phyloP scores from a whole-genome alignment of 192 early-diverging fungal species.

The Entomortierella lignicola region DNA sequence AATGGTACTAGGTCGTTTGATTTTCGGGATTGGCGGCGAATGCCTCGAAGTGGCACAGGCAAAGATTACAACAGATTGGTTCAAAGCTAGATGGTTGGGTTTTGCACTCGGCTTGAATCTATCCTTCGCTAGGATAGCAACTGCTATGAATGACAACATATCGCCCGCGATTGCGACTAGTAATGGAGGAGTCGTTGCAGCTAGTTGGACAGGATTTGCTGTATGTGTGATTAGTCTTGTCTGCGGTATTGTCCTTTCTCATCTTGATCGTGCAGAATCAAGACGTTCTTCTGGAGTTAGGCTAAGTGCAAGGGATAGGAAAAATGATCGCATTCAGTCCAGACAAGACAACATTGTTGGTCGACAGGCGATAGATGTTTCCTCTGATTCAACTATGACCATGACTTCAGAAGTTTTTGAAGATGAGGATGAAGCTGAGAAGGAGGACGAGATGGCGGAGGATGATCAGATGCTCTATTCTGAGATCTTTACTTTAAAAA shows the following conservation, averaged over 20 bases:
- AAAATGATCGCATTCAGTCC: constrained; percentile 7
- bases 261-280: constrained; percentile 61
- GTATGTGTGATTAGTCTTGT: constrained; percentile 58
- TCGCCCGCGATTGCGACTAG: constrained; percentile 61
- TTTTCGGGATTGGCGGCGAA: constrained; percentile 76
- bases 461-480: constrained; percentile 40
- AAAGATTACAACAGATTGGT: constrained; percentile 70
- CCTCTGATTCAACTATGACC: constrained; percentile 40
- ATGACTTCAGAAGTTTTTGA: constrained; percentile 39
- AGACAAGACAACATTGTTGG: constrained; percentile 37
- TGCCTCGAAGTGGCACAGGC: constrained; percentile 71
- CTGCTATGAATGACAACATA: constrained; percentile 69
- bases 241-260: constrained; percentile 49
- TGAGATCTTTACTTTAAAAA: constrained; percentile 32
- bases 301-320: constrained; percentile 22
- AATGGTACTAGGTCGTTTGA: constrained; percentile 66
- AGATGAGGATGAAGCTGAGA: constrained; percentile 45
- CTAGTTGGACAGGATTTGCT: constrained; percentile 65
- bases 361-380: constrained; percentile 21
- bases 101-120: constrained; percentile 70
- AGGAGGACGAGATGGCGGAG: constrained; percentile 45
- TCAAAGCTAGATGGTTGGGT: constrained; percentile 65
- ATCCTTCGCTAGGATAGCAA: constrained; percentile 63
- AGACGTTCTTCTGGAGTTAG: constrained; percentile 57
- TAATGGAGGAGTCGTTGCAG: constrained; percentile 40